phyloP scores from a whole-genome alignment of 2,329 filamentous ascomycete species.

The Aspergillus tamarii region DNA sequence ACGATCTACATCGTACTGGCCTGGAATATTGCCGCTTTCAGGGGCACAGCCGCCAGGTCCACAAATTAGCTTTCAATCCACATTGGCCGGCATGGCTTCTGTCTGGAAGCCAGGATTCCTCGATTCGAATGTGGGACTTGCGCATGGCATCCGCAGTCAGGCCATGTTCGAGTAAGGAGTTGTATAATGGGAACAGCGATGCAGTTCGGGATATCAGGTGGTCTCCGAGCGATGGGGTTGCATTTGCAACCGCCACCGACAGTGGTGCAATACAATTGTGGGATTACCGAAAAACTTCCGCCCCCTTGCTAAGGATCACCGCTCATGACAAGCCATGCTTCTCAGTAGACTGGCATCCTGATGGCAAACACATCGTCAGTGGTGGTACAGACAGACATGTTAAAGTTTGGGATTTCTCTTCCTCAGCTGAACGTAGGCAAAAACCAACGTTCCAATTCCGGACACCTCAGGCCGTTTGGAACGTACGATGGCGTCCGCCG shows the following conservation, averaged over 20 bases:
- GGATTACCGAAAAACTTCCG: conserved; percentile 62
- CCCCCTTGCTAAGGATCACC: conserved; percentile 62
- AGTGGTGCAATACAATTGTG: conserved; percentile 66
- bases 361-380: conserved; percentile 66
- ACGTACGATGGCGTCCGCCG: conserved; percentile 65
- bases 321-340: conserved; percentile 65
- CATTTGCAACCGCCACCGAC: conserved; percentile 68
- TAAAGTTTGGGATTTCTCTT: conserved; percentile 66
- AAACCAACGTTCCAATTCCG: conserved; percentile 62
- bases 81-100: conserved; percentile 62
- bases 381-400: conserved; percentile 65
- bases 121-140: conserved; percentile 67
- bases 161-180: conserved; percentile 58
- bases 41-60: conserved; percentile 67
- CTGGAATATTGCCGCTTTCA: conserved; percentile 65
- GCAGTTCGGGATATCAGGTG: conserved; percentile 67
- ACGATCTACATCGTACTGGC: conserved; percentile 64
- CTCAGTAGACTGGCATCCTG: conserved; percentile 68
- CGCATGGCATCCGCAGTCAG: conserved; percentile 56
- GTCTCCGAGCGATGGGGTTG: conserved; percentile 64
- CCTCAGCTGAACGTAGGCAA: conserved; percentile 57
- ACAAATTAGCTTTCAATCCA: conserved; percentile 67
- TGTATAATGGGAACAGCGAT: conserved; percentile 61
- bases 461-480: conserved; percentile 64
- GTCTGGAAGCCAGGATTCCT: conserved; percentile 67